A percentile compares a stretch with the other conserved stretches of the same genome.
phyloP scores from a whole-genome alignment of 495 filamentous ascomycete genomes.

The Cryomyces minteri region DNA sequence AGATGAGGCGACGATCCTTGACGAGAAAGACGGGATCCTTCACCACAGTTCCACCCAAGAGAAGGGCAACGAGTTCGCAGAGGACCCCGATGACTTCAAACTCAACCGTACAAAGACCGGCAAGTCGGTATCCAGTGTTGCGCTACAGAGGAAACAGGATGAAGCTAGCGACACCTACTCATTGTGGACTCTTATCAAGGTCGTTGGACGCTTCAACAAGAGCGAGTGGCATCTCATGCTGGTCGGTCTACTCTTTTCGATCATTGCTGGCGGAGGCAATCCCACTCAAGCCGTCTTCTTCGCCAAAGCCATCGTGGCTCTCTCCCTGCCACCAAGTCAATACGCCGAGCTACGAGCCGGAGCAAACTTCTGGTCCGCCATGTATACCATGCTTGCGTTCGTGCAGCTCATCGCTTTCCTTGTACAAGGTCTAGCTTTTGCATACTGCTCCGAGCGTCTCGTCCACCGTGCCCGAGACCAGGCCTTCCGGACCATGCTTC shows the following conservation, averaged over 20 bases:
- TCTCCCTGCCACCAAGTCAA: conserved; percentile 30
- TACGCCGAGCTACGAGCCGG: conserved; percentile 39
- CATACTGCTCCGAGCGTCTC: conserved; percentile 66
- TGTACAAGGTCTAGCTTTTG: conserved; percentile 55
- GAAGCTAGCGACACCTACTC: conserved; percentile 38
- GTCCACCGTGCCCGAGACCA: conserved; percentile 62
- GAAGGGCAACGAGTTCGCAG: conserved; percentile 10
- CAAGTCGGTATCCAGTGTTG: conserved; percentile 51
- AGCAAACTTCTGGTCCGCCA: conserved; percentile 74
- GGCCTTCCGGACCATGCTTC: conserved; percentile 75
- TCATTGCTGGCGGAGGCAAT: conserved; percentile 70
- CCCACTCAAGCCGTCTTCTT: conserved; percentile 83
- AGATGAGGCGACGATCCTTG: conserved; percentile 21
- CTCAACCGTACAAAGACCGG: conserved; percentile 43
- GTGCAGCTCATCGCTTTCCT: conserved; percentile 52
- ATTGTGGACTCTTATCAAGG: conserved; percentile 68
- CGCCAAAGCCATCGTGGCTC: conserved; percentile 60
- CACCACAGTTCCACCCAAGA: conserved; percentile 4
- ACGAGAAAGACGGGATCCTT: conserved; percentile 16
- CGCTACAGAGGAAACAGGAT: conserved; percentile 33
- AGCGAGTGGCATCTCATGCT: conserved; percentile 56
- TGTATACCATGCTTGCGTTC: conserved; percentile 90
- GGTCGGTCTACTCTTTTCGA: conserved; percentile 54
- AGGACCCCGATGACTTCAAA: conserved; percentile 41
- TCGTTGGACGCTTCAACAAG: conserved; percentile 69